Conservation (phyloP, 352 stramenopile species). For the Thalassiosira hispida region DNA sequence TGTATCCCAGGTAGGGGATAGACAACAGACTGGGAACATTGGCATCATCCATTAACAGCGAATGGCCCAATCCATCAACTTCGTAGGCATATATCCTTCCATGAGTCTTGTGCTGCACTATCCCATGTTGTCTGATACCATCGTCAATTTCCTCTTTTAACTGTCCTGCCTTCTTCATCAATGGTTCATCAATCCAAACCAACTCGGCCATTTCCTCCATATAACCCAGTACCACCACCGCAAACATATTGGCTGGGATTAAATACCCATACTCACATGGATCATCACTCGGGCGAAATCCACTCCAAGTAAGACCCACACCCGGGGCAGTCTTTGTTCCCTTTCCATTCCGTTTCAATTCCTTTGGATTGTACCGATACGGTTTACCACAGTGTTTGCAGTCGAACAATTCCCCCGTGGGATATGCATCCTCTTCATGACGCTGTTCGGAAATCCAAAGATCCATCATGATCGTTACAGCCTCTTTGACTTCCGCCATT, state of each 20-base stretch:
- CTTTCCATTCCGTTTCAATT: slow-evolving; percentile 53
- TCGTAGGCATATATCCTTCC: slow-evolving; percentile 77
- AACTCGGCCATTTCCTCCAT: slow-evolving; percentile 41
- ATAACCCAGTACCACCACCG: slow-evolving; percentile 54
- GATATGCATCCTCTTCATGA: slow-evolving; percentile 58
- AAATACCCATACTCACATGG: slow-evolving; percentile 62
- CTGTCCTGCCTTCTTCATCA: slow-evolving; percentile 37
- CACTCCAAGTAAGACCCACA: slow-evolving; percentile 59
- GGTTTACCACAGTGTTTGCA: slow-evolving; percentile 54
- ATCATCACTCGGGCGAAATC: slow-evolving; percentile 71
- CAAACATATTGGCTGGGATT: slow-evolving; percentile 68
- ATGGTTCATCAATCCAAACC: slow-evolving; percentile 38
- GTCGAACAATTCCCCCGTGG: slow-evolving; percentile 52
- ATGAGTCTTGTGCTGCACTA: slow-evolving; percentile 45
- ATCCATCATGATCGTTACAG: slow-evolving; percentile 56
- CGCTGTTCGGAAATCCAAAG: slow-evolving; percentile 62
- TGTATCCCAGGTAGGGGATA: slow-evolving; percentile 76
- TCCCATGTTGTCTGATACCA: slow-evolving; percentile 56
- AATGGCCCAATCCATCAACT: slow-evolving; percentile 81
- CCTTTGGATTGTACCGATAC: slow-evolving; percentile 55
- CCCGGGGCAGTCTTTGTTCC: slow-evolving; percentile 37
- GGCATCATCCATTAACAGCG: slow-evolving; percentile 83
- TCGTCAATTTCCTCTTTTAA: slow-evolving; percentile 54
- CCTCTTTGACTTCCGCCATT: slow-evolving; percentile 38
- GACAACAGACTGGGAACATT: slow-evolving; percentile 76